Conservation (phyloP, 805 yeast genomes). For the Pichia membranifaciens region DNA sequence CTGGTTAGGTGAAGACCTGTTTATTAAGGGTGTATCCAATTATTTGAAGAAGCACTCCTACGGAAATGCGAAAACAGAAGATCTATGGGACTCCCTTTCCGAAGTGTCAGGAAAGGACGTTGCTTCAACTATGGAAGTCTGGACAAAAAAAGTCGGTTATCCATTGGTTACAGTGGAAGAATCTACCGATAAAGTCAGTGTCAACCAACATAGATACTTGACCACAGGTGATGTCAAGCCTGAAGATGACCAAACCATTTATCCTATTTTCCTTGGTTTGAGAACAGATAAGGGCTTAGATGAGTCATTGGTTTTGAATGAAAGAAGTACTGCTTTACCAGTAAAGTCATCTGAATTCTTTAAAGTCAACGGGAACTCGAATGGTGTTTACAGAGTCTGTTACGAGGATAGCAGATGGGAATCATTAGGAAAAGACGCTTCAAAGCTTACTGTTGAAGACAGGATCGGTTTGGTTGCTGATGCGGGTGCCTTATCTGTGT, state of each 20-base stretch:
- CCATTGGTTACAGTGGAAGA: slow-evolving; percentile 56
- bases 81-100: slow-evolving; percentile 63
- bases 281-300: slow-evolving; percentile 26
- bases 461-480: slow-evolving; percentile 55
- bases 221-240: slow-evolving; percentile 59
- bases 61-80: slow-evolving; percentile 67
- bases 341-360: slow-evolving; percentile 28
- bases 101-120: slow-evolving; percentile 66
- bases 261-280: slow-evolving; percentile 50
- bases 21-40: slow-evolving; percentile 66
- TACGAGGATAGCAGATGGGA: slow-evolving; percentile 37
- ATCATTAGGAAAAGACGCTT: slow-evolving; percentile 34
- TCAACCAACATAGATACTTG: slow-evolving; percentile 58
- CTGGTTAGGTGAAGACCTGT: slow-evolving; percentile 62
- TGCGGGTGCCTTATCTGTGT: slow-evolving; percentile 42
- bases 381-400: slow-evolving; percentile 50
- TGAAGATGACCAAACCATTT: slow-evolving; percentile 53
- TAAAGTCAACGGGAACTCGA: slow-evolving; percentile 47
- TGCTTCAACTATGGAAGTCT: slow-evolving; percentile 53
- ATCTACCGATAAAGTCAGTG: slow-evolving; percentile 28
- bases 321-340: slow-evolving; percentile 19
- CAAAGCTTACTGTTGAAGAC: slow-evolving; percentile 41
- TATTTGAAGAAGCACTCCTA: slow-evolving; percentile 61
- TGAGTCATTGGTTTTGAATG: slow-evolving; percentile 26
- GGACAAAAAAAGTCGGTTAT: slow-evolving; percentile 73